Evolutionary conservation across 257 asterid species (phyloP).

Genomic region (Cordia subcordata): DNA sequence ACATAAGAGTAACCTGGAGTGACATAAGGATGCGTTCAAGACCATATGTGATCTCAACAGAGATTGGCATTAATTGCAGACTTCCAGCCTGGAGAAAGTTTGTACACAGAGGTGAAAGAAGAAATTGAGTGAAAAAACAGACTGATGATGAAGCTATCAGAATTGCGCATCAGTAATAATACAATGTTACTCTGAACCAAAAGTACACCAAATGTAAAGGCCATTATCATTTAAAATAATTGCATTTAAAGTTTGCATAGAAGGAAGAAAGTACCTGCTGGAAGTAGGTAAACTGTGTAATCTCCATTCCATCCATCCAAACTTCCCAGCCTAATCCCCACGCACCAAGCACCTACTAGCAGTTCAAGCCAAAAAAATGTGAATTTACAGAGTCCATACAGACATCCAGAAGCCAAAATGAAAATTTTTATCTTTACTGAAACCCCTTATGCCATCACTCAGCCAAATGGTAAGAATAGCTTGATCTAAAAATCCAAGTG

Average conservation of each 20-base stretch:
- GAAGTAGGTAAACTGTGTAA: constrained; percentile 96
- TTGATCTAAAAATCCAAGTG: background rate
- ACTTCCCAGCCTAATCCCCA: constrained; percentile 99
- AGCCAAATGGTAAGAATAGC: background rate
- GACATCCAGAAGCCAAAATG: background rate
- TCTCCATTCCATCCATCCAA: constrained; percentile 99
- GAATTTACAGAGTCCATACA: constrained; percentile 11
- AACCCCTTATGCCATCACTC: background rate
- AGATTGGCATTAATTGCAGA: constrained; percentile 76
- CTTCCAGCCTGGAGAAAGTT: constrained; percentile 73
- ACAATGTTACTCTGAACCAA: background rate
- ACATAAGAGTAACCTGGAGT: constrained; percentile 71
- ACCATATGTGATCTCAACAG: constrained; percentile 96
- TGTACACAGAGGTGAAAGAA: constrained; percentile 13
- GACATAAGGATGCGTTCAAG: constrained; percentile 96
- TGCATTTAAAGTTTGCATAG: background rate
- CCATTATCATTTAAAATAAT: background rate
- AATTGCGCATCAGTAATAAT: background rate
- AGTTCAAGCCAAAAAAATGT: constrained; percentile 15
- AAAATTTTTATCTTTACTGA: background rate
- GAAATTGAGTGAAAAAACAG: background rate
- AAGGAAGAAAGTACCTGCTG: constrained; percentile 67
- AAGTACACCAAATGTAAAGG: background rate
- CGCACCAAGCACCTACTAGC: constrained; percentile 91
- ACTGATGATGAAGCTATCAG: background rate